Evolutionary conservation across 345 rosid species (phyloP), one percentile per base, ranked within the genome.

Genomic region (Litchi chinensis): DNA sequence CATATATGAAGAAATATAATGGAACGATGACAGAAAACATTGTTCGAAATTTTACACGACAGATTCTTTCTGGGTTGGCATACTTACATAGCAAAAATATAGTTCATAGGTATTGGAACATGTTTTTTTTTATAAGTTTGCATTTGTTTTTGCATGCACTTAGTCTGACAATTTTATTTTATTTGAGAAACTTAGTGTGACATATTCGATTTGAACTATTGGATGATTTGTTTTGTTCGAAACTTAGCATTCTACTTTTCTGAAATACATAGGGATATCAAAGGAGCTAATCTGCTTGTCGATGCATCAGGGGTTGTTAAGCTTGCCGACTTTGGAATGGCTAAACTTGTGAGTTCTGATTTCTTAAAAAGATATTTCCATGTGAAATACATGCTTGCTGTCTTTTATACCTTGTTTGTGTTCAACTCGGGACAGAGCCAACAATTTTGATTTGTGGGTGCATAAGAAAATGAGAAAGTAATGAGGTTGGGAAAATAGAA

Each of bases 261-360:
- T 77, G 73, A 39, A 83, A 41, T 83, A 74, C 65, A 68, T 52
- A 93, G 99, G 90, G 99, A 96, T 80, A 96, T 96, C 78, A 96
- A 96, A 84, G 99, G 99, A 60, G 99, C 97, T 74, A 94, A 96
- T 87, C 87, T 96, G 81, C 99, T n/a, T n/a, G n/a, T n/a, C n/a
- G n/a, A n/a, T n/a, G n/a, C n/a, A n/a, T n/a, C n/a, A n/a, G 99
- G 99, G 21, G 95, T 93, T 56, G 98, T 96, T 69, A 96, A 96
- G 87, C 97, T 96, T 72, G 97, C 97, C 11, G 98, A 94, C 80
- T 94, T 96, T 82, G 99, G 99, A 84, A 96, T 91, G 99, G 92
- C 99, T 52, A 96, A 94, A 86, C 99, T 90, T 79, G 99, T 96
- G 82, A 91, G 95, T 85, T 66, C 16, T 70, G 15, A 11, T 50